Conservation (phyloP, 106 monocot genomes). For the Vanilla planifolia region DNA sequence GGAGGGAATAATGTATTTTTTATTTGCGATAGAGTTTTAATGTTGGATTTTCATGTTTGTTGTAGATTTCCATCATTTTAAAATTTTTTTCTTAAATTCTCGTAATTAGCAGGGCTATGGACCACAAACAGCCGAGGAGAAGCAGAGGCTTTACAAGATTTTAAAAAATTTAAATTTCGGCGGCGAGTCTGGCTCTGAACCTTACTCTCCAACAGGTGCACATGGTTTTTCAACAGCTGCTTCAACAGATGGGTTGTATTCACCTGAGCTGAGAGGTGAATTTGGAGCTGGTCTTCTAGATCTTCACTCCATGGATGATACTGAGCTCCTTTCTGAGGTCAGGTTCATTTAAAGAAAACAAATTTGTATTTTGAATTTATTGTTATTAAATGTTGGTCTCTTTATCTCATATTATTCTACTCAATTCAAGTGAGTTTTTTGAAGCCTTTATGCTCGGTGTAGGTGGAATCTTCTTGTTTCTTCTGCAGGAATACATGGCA, state of each 20-base stretch:
- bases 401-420: too few species aligned
- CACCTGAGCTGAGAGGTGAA: constrained; percentile 67
- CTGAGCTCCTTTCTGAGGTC: constrained; percentile 82
- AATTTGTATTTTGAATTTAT: not conserved
- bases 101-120: constrained; percentile 57
- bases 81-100: too few species aligned
- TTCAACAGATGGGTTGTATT: constrained; percentile 41
- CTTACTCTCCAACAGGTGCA: constrained; percentile 23
- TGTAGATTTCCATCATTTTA: not conserved
- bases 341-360: not conserved
- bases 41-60: not conserved
- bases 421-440: too few species aligned
- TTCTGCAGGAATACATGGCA: too few species aligned
- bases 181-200: constrained; percentile 55
- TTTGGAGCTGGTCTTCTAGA: constrained; percentile 88
- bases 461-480: too few species aligned
- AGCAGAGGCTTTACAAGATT: constrained; percentile 62
- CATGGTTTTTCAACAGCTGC: constrained; percentile 30
- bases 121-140: constrained; percentile 69
- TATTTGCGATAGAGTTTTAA: not conserved
- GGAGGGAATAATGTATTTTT: not conserved
- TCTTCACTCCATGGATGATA: constrained; percentile 80
- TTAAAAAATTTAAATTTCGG: constrained; percentile 74
- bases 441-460: too few species aligned
- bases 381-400: too few species aligned